Conservation (phyloP, 208 protist species). For the Leishmania lainsoni region DNA sequence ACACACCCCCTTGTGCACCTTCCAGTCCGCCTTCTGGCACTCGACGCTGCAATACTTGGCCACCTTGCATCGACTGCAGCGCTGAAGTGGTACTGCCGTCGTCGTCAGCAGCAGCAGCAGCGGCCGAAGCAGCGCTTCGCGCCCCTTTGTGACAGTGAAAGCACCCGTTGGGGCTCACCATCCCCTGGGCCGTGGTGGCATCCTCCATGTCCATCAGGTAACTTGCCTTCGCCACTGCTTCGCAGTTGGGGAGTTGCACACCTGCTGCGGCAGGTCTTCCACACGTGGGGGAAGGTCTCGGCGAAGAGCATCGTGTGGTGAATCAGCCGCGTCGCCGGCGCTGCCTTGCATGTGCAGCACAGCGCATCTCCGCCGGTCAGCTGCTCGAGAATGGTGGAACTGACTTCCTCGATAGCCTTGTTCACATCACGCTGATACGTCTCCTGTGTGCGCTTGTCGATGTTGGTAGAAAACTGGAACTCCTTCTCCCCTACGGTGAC, state of each 20-base stretch:
- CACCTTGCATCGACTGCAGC: conserved; percentile 71
- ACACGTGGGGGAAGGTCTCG: conserved; percentile 42
- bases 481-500: conserved; percentile 55
- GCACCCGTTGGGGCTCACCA: conserved; percentile 41
- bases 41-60: conserved; percentile 68
- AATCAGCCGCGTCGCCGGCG: conserved; percentile 43
- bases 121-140: background rate
- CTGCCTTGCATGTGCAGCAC: conserved; percentile 45
- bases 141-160: conserved; percentile 43
- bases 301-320: conserved; percentile 68
- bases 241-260: conserved; percentile 50
- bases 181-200: conserved; percentile 20
- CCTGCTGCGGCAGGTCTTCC: conserved; percentile 53
- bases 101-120: background rate
- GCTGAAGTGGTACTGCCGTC: conserved; percentile 35
- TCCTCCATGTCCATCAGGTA: conserved; percentile 61
- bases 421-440: conserved; percentile 37
- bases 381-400: conserved; percentile 46
- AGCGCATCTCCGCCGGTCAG: conserved; percentile 42
- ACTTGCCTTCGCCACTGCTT: conserved; percentile 28
- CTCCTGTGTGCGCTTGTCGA: conserved; percentile 41
- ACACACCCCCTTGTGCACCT: conserved; percentile 51
- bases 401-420: conserved; percentile 45
- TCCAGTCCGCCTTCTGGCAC: conserved; percentile 71
- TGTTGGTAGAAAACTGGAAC: conserved; percentile 55